Evolutionary conservation across 768 basidiomycete genomes (phyloP).

Genomic region (Boletus subparvulus): DNA sequence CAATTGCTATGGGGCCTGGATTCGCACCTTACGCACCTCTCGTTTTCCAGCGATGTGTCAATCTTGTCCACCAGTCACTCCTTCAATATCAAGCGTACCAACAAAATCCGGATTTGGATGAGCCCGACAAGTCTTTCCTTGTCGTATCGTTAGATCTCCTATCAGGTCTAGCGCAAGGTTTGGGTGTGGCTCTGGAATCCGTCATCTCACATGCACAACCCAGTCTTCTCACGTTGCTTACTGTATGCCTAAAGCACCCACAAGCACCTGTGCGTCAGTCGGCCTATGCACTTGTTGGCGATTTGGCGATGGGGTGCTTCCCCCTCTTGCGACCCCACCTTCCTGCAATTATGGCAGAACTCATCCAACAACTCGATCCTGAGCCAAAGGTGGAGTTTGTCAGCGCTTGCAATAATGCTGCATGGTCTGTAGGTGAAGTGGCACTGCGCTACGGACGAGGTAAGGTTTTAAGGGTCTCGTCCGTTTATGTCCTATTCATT

Average conservation of each 20-base stretch:
- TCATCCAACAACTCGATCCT: constrained; percentile 86
- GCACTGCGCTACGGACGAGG: constrained; percentile 87
- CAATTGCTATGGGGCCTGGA: constrained; percentile 89
- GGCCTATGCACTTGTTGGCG: constrained; percentile 97
- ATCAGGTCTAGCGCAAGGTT: constrained; percentile 92
- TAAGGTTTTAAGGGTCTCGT: constrained; percentile 26
- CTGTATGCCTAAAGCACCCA: constrained; percentile 90
- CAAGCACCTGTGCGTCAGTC: constrained; percentile 95
- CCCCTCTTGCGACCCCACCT: constrained; percentile 79
- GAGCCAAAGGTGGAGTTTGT: constrained; percentile 93
- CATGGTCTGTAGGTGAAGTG: constrained; percentile 99
- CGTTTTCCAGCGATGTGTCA: constrained; percentile 89
- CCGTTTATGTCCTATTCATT: constrained; percentile 1
- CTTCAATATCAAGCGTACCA: constrained; percentile 85
- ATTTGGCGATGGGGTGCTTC: constrained; percentile 97
- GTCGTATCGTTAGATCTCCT: constrained; percentile 97
- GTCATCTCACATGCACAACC: constrained; percentile 72
- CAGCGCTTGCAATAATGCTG: constrained; percentile 97
- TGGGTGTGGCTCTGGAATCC: constrained; percentile 74
- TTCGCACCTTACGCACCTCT: constrained; percentile 88
- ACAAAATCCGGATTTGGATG: constrained; percentile 86
- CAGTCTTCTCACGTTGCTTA: constrained; percentile 76
- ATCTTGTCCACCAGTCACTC: constrained; percentile 79
- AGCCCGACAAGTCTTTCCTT: constrained; percentile 96
- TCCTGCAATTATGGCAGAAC: constrained; percentile 84